Conservation (phyloP, 139 green algal genomes). For the Chlamydomonas sphaeroides region DNA sequence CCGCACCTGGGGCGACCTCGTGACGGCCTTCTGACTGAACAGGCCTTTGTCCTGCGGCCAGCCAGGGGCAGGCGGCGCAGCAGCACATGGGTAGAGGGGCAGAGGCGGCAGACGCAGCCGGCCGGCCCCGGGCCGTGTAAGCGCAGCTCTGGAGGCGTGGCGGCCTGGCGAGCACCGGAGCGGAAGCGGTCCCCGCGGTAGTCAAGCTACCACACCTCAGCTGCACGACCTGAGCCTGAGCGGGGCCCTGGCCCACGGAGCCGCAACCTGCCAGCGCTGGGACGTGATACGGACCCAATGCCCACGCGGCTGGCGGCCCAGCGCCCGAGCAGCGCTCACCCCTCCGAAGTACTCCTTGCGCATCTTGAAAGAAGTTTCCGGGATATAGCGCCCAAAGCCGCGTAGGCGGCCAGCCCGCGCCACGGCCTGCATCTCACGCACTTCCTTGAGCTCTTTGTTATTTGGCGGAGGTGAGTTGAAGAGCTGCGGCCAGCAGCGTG, state of each 20-base stretch:
- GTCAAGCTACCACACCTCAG: too few relatives aligned
- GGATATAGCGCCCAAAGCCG: conserved; percentile 46
- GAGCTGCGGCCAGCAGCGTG: background rate
- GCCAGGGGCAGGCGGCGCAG: too few relatives aligned
- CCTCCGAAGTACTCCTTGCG: conserved; percentile 81
- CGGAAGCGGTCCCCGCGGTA: too few relatives aligned
- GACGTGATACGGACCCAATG: too few relatives aligned
- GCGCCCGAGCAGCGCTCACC: conserved; percentile 54
- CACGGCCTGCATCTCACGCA: conserved; percentile 73
- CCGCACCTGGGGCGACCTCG: conserved; percentile 5
- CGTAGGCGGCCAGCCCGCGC: conserved; percentile 67
- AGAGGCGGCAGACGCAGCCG: background rate
- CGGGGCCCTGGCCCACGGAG: too few relatives aligned
- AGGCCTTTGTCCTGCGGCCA: conserved; percentile 11
- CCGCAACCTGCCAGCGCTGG: too few relatives aligned
- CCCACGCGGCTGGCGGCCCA: too few relatives aligned
- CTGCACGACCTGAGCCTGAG: too few relatives aligned
- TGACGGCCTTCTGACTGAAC: conserved; percentile 3
- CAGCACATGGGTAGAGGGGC: background rate
- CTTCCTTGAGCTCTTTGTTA: conserved; percentile 70
- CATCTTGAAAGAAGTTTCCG: conserved; percentile 70
- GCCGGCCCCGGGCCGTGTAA: background rate
- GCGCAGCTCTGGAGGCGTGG: too few relatives aligned
- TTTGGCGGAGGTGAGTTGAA: conserved; percentile 25
- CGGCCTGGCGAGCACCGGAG: too few relatives aligned